These are phyloP conservation scores for Fusarium sp. DNA, from an alignment of 2,329 filamentous ascomycete species.

Conservation along the genomic window DNA sequence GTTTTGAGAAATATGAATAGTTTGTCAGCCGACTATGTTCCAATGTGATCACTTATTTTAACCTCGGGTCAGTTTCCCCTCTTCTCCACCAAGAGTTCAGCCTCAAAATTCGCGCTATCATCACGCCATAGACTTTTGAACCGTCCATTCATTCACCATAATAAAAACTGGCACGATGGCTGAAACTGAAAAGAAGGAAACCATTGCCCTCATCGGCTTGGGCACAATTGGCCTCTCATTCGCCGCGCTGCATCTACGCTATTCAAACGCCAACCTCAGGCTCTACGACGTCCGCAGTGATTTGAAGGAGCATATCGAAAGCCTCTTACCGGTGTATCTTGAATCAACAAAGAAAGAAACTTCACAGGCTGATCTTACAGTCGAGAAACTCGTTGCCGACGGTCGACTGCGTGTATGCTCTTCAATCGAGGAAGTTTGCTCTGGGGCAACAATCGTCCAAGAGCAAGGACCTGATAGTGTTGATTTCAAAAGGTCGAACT, in stretches of 20 bases:
- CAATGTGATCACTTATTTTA: not conserved
- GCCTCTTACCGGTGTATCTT: slow-evolving; percentile 15
- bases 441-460: slow-evolving; percentile 17
- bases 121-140: not conserved
- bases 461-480: slow-evolving; percentile 35
- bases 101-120: not conserved
- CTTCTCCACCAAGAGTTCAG: slow-evolving; percentile 7
- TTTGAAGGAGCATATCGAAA: slow-evolving; percentile 22
- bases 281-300: slow-evolving; percentile 28
- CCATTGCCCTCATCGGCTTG: slow-evolving; percentile 17
- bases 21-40: not conserved
- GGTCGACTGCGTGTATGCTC: slow-evolving; percentile 17
- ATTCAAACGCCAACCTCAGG: slow-evolving; percentile 15
- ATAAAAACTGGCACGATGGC: accelerated
- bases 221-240: slow-evolving; percentile 35
- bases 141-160: not conserved
- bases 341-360: slow-evolving; percentile 7
- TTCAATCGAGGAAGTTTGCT: slow-evolving; percentile 20
- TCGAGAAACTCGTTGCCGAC: not conserved
- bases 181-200: slow-evolving; percentile 1
- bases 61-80: slow-evolving; percentile 23
- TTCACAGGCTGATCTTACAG: accelerated
- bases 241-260: slow-evolving; percentile 21
- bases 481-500: slow-evolving; percentile 31
- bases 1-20: not conserved